These are phyloP conservation scores for Podochytrium sp. DNA, from an alignment of 192 early-diverging fungal species.

Conservation along the genomic window DNA sequence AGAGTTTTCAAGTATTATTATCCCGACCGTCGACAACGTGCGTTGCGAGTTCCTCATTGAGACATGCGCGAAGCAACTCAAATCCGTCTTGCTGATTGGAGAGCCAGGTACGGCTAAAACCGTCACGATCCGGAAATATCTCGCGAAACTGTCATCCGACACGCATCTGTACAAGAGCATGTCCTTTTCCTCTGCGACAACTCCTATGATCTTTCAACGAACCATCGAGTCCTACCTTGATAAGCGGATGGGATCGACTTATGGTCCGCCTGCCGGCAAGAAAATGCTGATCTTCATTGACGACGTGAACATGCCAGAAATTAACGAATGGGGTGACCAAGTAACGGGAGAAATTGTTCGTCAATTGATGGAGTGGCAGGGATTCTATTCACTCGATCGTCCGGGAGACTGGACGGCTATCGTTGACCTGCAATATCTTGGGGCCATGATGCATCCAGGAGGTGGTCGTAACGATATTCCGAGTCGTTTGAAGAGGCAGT, in stretches of 20 bases:
- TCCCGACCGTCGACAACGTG: slow-evolving; percentile 69
- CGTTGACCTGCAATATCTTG: slow-evolving; percentile 64
- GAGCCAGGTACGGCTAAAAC: slow-evolving; percentile 71
- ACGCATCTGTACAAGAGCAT: slow-evolving; percentile 64
- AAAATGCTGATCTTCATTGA: slow-evolving; percentile 70
- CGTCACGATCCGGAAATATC: slow-evolving; percentile 61
- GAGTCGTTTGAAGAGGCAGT: slow-evolving; percentile 60
- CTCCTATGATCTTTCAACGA: slow-evolving; percentile 67
- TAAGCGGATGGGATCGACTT: slow-evolving; percentile 69
- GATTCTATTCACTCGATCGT: slow-evolving; percentile 67
- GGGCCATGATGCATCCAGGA: slow-evolving; percentile 72
- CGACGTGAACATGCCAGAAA: slow-evolving; percentile 72
- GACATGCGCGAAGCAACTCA: slow-evolving; percentile 57
- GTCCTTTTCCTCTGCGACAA: slow-evolving; percentile 65
- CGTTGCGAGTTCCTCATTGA: slow-evolving; percentile 66
- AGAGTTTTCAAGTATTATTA: slow-evolving; percentile 68
- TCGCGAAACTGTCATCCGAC: slow-evolving; percentile 65
- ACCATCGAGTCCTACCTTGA: slow-evolving; percentile 69
- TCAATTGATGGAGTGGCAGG: slow-evolving; percentile 69
- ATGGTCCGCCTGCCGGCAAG: slow-evolving; percentile 69
- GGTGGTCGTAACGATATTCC: slow-evolving; percentile 71
- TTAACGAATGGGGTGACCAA: slow-evolving; percentile 74
- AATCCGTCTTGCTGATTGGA: slow-evolving; percentile 64
- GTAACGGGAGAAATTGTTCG: slow-evolving; percentile 65
- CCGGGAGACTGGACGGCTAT: slow-evolving; percentile 71